Conservation (phyloP, 495 filamentous ascomycete species). For the Geoglossum glabrum region DNA sequence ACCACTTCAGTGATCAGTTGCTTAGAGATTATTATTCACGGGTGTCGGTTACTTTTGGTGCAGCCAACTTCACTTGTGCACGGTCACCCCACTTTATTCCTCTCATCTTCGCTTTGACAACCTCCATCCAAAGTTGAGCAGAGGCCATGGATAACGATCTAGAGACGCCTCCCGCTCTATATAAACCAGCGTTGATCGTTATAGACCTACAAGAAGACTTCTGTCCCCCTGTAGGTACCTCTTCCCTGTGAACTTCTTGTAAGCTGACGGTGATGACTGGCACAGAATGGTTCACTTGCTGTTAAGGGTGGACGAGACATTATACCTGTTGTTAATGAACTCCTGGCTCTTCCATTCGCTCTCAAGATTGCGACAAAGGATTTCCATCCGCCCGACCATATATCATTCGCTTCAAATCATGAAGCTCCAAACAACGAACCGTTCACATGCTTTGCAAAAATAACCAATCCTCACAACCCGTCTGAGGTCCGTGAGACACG, state of each 20-base stretch:
- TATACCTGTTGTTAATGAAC: constrained; percentile 47
- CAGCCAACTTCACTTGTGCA: too few relatives aligned
- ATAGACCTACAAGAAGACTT: constrained; percentile 95
- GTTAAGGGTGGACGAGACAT: constrained; percentile 52
- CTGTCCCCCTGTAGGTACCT: constrained; percentile 55
- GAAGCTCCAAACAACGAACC: constrained; percentile 39
- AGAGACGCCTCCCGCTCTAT: constrained; percentile 5
- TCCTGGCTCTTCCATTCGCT: constrained; percentile 53
- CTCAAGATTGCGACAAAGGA: constrained; percentile 70
- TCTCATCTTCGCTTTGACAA: neutral
- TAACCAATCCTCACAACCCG: constrained; percentile 38
- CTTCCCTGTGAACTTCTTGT: neutral
- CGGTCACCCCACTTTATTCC: too few relatives aligned
- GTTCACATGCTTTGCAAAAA: constrained; percentile 44
- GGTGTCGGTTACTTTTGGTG: too few relatives aligned
- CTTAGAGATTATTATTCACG: too few relatives aligned
- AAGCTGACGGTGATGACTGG: neutral
- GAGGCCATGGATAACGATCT: neutral
- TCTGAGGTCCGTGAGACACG: constrained; percentile 41
- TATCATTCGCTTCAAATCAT: constrained; percentile 82
- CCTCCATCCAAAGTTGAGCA: neutral
- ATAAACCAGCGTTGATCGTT: constrained; percentile 44
- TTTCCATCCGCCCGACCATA: constrained; percentile 66
- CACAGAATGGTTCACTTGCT: constrained; percentile 64
- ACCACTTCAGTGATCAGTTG: too few relatives aligned